These are phyloP conservation scores for Aspergillus pseudoviridinutans DNA, from an alignment of 2,329 filamentous ascomycete species.

Conservation along the genomic window DNA sequence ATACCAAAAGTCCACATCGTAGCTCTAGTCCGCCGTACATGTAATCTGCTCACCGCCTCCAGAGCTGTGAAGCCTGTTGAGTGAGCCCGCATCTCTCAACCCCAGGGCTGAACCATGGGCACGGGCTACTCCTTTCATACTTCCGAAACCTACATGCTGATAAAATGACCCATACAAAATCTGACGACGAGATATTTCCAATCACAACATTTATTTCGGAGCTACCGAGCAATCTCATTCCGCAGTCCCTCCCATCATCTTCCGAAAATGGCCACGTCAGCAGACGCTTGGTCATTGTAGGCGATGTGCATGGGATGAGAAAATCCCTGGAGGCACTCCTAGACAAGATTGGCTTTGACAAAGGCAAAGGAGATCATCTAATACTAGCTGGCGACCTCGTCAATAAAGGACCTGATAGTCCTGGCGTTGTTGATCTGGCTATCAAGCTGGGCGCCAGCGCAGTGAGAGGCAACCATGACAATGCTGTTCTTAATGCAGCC, in stretches of 20 bases:
- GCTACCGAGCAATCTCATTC: neutral
- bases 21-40: no score
- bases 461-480: conserved; percentile 23
- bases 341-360: conserved; percentile 12
- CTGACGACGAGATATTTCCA: neutral
- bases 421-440: conserved; percentile 18
- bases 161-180: neutral
- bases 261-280: conserved; percentile 1
- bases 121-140: neutral
- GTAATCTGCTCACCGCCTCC: no score
- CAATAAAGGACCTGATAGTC: conserved; percentile 21
- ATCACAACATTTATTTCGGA: neutral
- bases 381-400: conserved; percentile 18
- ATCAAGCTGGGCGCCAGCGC: conserved; percentile 19
- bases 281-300: conserved; percentile 17
- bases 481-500: conserved; percentile 19
- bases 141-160: neutral
- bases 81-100: no score
- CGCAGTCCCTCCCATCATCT: neutral
- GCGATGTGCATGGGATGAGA: conserved; percentile 20
- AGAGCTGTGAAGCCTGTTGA: no score
- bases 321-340: conserved; percentile 14
- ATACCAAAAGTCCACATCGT: no score
- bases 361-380: conserved; percentile 16
- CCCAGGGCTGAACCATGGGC: no score